phyloP scores from a whole-genome alignment of 2,329 filamentous ascomycete genomes.

The Stenocarpella maydis region DNA sequence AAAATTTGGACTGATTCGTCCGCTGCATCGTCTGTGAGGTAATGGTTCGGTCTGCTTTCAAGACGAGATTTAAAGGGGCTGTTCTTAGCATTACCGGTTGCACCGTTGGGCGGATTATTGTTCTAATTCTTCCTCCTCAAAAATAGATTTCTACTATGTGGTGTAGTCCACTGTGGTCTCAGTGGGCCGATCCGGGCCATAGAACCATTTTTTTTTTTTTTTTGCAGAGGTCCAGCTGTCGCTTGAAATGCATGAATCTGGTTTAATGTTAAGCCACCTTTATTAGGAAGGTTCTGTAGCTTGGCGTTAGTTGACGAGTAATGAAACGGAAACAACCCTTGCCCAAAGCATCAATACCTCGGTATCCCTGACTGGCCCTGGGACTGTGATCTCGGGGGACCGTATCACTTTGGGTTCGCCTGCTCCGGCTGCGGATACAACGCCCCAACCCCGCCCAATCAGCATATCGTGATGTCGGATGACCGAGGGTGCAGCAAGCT shows the following conservation, averaged over 20 bases:
- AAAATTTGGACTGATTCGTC: background rate
- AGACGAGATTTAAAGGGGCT: background rate
- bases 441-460: background rate
- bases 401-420: slow-evolving; percentile 1
- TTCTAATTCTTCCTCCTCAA: background rate
- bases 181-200: background rate
- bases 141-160: no score
- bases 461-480: slow-evolving; percentile 8
- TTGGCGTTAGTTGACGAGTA: background rate
- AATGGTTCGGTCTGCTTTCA: background rate
- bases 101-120: background rate
- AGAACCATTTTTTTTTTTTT: background rate
- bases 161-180: background rate
- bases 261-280: background rate
- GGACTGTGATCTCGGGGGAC: slow-evolving; percentile 22
- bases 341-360: slow-evolving; percentile 5
- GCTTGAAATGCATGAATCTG: background rate
- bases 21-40: background rate
- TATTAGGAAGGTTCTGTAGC: background rate
- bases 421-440: slow-evolving; percentile 3
- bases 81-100: background rate
- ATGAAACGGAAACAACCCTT: slow-evolving; percentile 14
- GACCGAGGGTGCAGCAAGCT: background rate
- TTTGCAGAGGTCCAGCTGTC: no score
- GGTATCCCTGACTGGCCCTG: slow-evolving; percentile 12